Base-by-base conservation (phyloP, 768 basidiomycete genomes). In the Boletus tomentosulus region DNA sequence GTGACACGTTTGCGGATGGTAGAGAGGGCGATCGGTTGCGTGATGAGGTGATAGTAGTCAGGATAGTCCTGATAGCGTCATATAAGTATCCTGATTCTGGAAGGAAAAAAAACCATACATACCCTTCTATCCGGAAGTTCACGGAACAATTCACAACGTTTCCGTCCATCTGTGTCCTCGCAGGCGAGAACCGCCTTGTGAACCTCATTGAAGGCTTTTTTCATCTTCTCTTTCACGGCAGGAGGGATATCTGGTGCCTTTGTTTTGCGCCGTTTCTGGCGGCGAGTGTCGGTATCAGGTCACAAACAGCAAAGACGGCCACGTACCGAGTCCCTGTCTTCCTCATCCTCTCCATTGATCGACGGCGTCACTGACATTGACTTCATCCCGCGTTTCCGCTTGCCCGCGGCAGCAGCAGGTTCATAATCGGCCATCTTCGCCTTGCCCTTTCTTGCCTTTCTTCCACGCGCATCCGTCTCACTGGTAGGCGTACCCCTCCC, bases 221-320 rank as follows among this genome's bases (percentile, higher is more conserved):
- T 92, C 88, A 92, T 86, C 66, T 80, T 82, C 31, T 91, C 87
- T 47, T 83, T 82, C 41, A 84, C 62, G 8, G 78, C 76, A 6
- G 83, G 75, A 10, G 84, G 63, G 24, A 87, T 62, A 22, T 90
- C 87, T 22, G 76, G 61, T 10, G 72, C 70, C 61, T 86, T 87
- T 33, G 80, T 85, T 74, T 90, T 94, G 53, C 91, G 88, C 50
- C 92, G 88, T 82, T 94, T 94, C 89, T 92, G 58, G 51, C 44
- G 35, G 52, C 30, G 46, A 47, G 38, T 22, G 19, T 60, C 33
- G 47, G 57, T 27, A 46, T 28, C 22, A 31, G 46, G 8, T 24
- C 4, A 24, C 35, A 46, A 43, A 19, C 33, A 33, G 37, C 35
- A 49, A 42, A 31, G 46, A 19, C 4, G 39, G 46, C 27, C 24